phyloP scores from a whole-genome alignment of 768 basidiomycete species.

The Tulasnella sp. region DNA sequence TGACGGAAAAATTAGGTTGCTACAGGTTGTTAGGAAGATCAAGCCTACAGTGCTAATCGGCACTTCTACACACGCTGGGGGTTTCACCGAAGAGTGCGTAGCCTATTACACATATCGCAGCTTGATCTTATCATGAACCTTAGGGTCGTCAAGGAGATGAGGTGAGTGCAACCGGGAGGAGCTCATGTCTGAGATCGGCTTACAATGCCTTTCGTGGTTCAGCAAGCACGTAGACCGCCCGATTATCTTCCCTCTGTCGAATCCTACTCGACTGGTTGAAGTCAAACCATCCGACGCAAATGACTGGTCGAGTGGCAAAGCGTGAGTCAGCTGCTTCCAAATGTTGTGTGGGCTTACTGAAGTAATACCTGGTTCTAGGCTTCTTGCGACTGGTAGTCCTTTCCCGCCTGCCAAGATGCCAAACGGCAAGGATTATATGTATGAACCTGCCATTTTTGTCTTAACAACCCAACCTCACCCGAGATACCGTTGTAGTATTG shows the following conservation, averaged over 20 bases:
- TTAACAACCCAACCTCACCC: not conserved
- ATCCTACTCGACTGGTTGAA: conserved; percentile 67
- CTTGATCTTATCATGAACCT: not conserved
- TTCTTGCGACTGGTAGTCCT: conserved; percentile 68
- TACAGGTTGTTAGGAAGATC: conserved; percentile 57
- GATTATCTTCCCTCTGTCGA: conserved; percentile 73
- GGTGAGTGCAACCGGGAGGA: not conserved
- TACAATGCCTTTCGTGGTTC: conserved; percentile 28
- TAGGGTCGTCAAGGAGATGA: conserved; percentile 14
- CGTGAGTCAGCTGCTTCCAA: no score
- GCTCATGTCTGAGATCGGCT: not conserved
- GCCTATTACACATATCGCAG: conserved; percentile 19
- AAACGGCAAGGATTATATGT: conserved; percentile 54
- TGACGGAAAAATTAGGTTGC: conserved; percentile 37
- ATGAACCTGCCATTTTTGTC: conserved; percentile 22
- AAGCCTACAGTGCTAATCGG: conserved; percentile 78
- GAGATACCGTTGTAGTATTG: conserved; percentile 35
- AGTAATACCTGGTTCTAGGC: no score
- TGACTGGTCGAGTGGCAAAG: conserved; percentile 68
- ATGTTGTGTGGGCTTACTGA: no score
- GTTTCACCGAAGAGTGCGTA: conserved; percentile 63
- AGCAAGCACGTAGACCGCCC: conserved; percentile 54
- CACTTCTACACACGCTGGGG: conserved; percentile 63
- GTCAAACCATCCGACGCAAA: conserved; percentile 56
- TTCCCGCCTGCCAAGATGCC: conserved; percentile 61